Percentiles rank a stretch among this genome's conserved stretches.
phyloP scores from a whole-genome alignment of 75 land plant genomes.

The Pinus taeda region DNA sequence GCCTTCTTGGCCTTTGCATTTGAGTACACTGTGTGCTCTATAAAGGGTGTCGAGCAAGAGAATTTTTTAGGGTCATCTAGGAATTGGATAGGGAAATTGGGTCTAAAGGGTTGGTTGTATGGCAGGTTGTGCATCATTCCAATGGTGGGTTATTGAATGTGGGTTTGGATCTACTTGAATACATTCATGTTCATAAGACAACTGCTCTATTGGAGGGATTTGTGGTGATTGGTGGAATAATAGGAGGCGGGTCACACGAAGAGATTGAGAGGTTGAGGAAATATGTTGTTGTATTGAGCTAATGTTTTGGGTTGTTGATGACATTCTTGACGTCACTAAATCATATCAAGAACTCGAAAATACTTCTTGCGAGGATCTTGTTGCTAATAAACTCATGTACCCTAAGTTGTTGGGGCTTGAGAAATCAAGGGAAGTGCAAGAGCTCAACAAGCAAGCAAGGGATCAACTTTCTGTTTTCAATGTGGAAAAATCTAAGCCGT shows the following conservation, averaged over 20 bases:
- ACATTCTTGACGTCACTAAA: conserved; percentile 86
- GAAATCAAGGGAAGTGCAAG: conserved; percentile 47
- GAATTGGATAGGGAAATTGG: conserved; percentile 58
- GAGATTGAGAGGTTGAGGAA: conserved; percentile 50
- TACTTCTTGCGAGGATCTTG: conserved; percentile 78
- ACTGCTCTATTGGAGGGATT: conserved; percentile 49
- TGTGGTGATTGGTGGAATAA: conserved; percentile 62
- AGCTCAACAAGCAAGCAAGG: conserved; percentile 50
- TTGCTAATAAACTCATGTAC: conserved; percentile 79
- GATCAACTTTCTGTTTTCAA: conserved; percentile 57
- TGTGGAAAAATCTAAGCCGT: conserved; percentile 57
- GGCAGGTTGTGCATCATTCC: conserved; percentile 48
- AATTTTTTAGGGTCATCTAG: conserved; percentile 36
- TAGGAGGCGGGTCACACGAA: conserved; percentile 58
- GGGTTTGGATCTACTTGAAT: conserved; percentile 24
- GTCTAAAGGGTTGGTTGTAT: conserved; percentile 47
- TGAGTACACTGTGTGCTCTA: conserved; percentile 43
- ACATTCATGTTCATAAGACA: too few species aligned
- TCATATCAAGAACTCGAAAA: conserved; percentile 76
- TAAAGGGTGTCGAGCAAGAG: conserved; percentile 16
- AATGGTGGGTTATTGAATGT: conserved; percentile 19
- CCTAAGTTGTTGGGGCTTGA: conserved; percentile 88
- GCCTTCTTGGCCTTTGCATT: conserved; percentile 48
- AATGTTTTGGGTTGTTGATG: conserved; percentile 85
- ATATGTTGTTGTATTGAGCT: conserved; percentile 53